phyloP scores from a whole-genome alignment of 352 stramenopile species.

The Phytophthora citricola region DNA sequence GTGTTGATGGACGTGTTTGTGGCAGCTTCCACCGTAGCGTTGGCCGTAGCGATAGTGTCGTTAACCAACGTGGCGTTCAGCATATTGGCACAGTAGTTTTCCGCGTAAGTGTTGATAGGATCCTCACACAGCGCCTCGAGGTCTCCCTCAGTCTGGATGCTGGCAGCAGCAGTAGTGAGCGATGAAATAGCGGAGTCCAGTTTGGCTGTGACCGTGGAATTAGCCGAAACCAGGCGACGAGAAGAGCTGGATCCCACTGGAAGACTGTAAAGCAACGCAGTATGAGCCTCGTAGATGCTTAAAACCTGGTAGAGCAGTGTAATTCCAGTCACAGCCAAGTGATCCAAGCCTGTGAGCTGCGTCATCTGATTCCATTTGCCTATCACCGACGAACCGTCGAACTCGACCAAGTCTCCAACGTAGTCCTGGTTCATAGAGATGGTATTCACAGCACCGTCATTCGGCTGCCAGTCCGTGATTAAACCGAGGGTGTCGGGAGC shows the following conservation, averaged over 20 bases:
- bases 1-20: conserved; percentile 28
- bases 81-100: conserved; percentile 42
- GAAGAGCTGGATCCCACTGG: conserved; percentile 27
- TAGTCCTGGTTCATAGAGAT: conserved; percentile 56
- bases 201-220: conserved; percentile 26
- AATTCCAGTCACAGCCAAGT: conserved; percentile 51
- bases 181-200: conserved; percentile 39
- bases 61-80: conserved; percentile 34
- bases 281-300: conserved; percentile 50
- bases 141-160: conserved; percentile 42
- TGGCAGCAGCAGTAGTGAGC: conserved; percentile 44
- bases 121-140: conserved; percentile 40
- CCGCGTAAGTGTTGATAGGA: conserved; percentile 40
- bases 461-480: conserved; percentile 50
- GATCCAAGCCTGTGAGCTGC: conserved; percentile 49
- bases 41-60: conserved; percentile 25
- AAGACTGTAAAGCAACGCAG: conserved; percentile 44
- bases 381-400: conserved; percentile 37
- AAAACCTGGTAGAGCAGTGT: conserved; percentile 51
- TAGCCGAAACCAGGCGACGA: conserved; percentile 16
- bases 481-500: conserved; percentile 38
- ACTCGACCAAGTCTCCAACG: conserved; percentile 42
- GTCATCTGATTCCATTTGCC: conserved; percentile 63
- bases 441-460: conserved; percentile 59
- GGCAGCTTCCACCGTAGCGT: conserved; percentile 32